Evolutionary conservation across 768 basidiomycete species (phyloP).

Genomic region (Lactarius sanguifluus): DNA sequence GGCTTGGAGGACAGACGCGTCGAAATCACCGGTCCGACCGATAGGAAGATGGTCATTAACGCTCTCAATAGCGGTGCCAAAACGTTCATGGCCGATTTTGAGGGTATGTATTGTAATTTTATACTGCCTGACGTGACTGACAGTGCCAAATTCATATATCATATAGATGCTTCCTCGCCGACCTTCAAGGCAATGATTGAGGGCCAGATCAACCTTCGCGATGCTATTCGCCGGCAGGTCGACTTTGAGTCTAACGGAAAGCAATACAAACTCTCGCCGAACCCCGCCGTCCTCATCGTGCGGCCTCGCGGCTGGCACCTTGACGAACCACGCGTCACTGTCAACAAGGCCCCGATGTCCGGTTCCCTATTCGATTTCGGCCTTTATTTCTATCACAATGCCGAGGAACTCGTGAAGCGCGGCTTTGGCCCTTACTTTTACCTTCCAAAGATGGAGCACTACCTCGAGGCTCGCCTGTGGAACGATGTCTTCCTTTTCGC

Average conservation of each 20-base stretch:
- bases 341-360: constrained; percentile 88
- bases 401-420: constrained; percentile 81
- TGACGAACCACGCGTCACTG: constrained; percentile 85
- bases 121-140: constrained; percentile 24
- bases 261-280: constrained; percentile 83
- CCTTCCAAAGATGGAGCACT: constrained; percentile 99
- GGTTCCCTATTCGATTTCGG: constrained; percentile 97
- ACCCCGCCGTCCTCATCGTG: constrained; percentile 89
- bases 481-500: constrained; percentile 96
- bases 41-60: constrained; percentile 99
- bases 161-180: constrained; percentile 84
- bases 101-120: constrained; percentile 56
- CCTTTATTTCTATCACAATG: constrained; percentile 97
- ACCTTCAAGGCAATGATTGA: constrained; percentile 91
- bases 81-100: constrained; percentile 99
- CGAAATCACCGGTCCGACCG: constrained; percentile 97
- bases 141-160: constrained; percentile 34
- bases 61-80: constrained; percentile 94
- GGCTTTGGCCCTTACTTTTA: constrained; percentile 96
- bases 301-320: constrained; percentile 98
- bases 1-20: constrained; percentile 94
- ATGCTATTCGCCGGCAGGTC: constrained; percentile 84
- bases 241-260: constrained; percentile 90
- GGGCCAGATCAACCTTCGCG: constrained; percentile 92
- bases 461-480: constrained; percentile 94